Base-by-base conservation (phyloP, 805 yeast species). In the Suhomyces sp. region DNA sequence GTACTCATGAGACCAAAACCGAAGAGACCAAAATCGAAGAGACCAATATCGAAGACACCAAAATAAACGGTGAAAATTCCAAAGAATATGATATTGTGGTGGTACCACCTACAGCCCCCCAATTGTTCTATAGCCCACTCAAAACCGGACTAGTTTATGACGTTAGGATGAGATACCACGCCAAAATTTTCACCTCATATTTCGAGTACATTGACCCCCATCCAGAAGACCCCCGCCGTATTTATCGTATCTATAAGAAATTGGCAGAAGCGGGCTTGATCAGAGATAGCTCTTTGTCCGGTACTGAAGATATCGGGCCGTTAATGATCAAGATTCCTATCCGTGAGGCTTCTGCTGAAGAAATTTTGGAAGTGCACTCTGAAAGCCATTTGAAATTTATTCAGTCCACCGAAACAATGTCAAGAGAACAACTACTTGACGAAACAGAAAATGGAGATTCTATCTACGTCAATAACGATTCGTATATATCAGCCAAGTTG, bases 171-270 rank as follows among this genome's bases (percentile, higher is more conserved):
- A 80, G 99, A 56, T 94, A 93, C 69, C 99, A 94, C 68, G 96
- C 97, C 40, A 90, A 91, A 66, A 86, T 94, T 50, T 92, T 88
- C 72, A 90, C 97, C 3, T 87, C 94, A 1, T 90, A 93, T 60
- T 88, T 83, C 62, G 97, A 93, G 68, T 93, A 93, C 70, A 90
- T 93, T 49, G 99, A 94, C 66, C 99, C 98, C 2, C 99, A 94
- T 67, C 99, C 99, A 4, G 99, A 94, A 68, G 99, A 94, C 66
- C 99, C 99, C 9, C 80, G 99, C 57, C 83, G 99, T 60, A 92
- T 93, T 36, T 94, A 92, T 71, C 80, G 98, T 52, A 89, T 94
- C 46, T 94, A 94, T 74, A 91, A 94, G 71, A 87, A 88, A 42
- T 78, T 94, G 44, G 97, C 97, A 0, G 97, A 94, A 65, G 91